Evolutionary conservation across 31 red algal species (phyloP).

Genomic region (Bonnemaisonia californica): DNA sequence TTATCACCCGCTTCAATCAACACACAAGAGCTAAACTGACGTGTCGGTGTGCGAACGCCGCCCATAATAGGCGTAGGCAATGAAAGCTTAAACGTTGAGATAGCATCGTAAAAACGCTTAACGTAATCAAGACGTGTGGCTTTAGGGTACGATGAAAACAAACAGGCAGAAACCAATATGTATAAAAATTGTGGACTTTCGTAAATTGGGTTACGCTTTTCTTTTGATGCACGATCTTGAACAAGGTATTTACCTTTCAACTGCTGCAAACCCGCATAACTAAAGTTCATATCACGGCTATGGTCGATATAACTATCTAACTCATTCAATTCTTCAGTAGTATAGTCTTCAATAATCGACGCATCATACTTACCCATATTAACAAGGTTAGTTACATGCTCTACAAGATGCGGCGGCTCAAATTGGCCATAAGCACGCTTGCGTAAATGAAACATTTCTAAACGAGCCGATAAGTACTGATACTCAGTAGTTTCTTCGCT

Average conservation of each 20-base stretch:
- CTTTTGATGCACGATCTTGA: slow-evolving; percentile 2
- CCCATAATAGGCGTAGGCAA: slow-evolving; percentile 18
- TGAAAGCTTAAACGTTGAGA: slow-evolving; percentile 17
- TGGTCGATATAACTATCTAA: slow-evolving; percentile 9
- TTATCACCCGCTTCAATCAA: slow-evolving; percentile 17
- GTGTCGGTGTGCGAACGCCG: slow-evolving; percentile 14
- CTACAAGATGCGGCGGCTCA: slow-evolving; percentile 7
- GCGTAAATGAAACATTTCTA: slow-evolving; percentile 7
- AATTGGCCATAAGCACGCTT: slow-evolving; percentile 6
- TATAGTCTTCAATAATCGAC: not conserved
- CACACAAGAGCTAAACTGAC: slow-evolving; percentile 25
- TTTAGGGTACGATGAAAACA: not conserved
- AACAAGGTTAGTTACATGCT: slow-evolving; percentile 3
- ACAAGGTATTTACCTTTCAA: slow-evolving; percentile 12
- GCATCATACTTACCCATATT: slow-evolving; percentile 20
- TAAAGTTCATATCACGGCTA: slow-evolving; percentile 4
- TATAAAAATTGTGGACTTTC: slow-evolving; percentile 24
- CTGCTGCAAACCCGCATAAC: slow-evolving; percentile 17
- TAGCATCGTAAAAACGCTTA: slow-evolving; percentile 3
- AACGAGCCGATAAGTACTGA: slow-evolving; percentile 18
- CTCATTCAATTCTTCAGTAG: slow-evolving; percentile 6
- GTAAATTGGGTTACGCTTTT: too few relatives aligned
- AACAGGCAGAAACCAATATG: slow-evolving; percentile 2
- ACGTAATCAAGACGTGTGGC: not conserved
- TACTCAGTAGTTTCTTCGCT: slow-evolving; percentile 22